A percentile compares a stretch with the other conserved stretches of the same genome.
Conservation (phyloP, 768 basidiomycete species). For the Scleroderma bovista region DNA sequence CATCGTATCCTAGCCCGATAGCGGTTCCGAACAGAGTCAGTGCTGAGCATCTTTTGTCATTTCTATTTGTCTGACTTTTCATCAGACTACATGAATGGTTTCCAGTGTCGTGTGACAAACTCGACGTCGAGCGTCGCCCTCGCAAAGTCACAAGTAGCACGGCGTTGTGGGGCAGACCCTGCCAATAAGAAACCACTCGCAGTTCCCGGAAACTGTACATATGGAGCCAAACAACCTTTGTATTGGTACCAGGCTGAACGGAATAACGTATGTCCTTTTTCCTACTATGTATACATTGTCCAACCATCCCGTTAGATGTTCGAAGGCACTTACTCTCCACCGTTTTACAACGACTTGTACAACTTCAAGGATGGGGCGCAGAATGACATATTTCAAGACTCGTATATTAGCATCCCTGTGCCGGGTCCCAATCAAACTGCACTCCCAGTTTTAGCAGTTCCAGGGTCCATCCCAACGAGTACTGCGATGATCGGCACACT, state of each 20-base stretch:
- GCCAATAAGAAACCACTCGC: conserved; percentile 37
- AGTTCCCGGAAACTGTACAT: conserved; percentile 61
- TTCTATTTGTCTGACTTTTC: background rate
- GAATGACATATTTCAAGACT: conserved; percentile 64
- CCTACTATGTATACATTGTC: background rate
- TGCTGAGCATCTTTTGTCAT: background rate
- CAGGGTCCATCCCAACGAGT: background rate
- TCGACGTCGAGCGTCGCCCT: conserved; percentile 47
- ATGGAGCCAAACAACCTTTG: conserved; percentile 63
- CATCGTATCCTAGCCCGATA: conserved; percentile 32
- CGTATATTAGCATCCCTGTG: conserved; percentile 40
- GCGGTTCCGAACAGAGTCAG: conserved; percentile 61
- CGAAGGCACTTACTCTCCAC: conserved; percentile 55
- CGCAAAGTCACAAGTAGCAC: conserved; percentile 52
- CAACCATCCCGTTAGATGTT: conserved; percentile 46
- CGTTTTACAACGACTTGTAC: conserved; percentile 64
- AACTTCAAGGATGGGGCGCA: conserved; percentile 71
- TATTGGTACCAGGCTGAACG: conserved; percentile 63
- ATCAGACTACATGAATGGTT: conserved; percentile 69
- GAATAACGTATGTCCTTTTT: conserved; percentile 47
- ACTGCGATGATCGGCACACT: background rate
- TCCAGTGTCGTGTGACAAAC: conserved; percentile 57
- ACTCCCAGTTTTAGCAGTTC: conserved; percentile 13
- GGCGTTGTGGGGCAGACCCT: conserved; percentile 60
- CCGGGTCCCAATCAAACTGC: conserved; percentile 35